These are phyloP conservation scores for Mycena sp. DNA, from an alignment of 1,284 basidiomycete genomes.

Conservation along the genomic window DNA sequence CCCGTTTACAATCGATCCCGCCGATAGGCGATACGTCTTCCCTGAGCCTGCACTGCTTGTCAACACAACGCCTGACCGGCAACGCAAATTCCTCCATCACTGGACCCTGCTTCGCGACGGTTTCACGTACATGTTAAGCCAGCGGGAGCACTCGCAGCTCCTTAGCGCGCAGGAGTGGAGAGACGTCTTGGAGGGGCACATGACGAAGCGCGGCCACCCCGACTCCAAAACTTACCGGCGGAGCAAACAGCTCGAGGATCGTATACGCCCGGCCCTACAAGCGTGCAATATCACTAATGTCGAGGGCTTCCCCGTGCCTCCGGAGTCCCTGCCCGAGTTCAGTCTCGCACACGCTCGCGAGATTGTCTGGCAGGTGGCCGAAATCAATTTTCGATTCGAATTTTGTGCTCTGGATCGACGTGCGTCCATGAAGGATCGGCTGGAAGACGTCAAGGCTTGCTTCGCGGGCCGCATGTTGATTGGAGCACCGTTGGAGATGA, in stretches of 20 bases:
- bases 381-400: neutral
- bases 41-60: no score
- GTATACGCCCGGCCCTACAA: neutral
- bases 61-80: no score
- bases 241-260: neutral
- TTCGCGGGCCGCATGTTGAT: no score
- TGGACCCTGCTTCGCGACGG: no score
- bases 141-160: neutral
- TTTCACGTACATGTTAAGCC: neutral
- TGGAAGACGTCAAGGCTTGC: neutral
- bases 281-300: neutral
- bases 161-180: neutral
- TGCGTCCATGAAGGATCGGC: neutral
- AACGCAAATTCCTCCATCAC: no score
- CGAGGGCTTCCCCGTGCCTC: neutral
- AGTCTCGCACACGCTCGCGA: neutral
- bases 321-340: no score
- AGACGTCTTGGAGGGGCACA: constrained; percentile 7
- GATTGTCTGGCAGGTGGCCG: neutral
- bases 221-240: neutral
- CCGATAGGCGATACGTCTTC: neutral
- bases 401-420: neutral
- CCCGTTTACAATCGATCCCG: neutral
- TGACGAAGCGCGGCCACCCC: no score
- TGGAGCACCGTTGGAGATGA: no score